phyloP scores from a whole-genome alignment of 2,329 filamentous ascomycete species.

The Sporothrix dimorphospora region DNA sequence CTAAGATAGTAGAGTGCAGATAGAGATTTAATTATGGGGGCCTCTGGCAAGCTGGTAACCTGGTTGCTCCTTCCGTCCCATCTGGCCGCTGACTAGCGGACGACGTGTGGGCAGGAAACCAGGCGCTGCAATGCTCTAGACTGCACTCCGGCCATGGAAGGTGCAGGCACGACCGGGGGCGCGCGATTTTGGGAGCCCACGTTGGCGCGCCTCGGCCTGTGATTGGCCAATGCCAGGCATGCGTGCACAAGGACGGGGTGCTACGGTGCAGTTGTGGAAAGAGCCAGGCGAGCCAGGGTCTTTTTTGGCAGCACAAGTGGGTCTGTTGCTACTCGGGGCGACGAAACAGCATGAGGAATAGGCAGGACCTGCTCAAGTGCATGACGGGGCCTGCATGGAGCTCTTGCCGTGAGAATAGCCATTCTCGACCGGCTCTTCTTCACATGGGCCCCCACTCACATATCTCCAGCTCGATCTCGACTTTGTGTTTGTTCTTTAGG shows the following conservation, averaged over 20 bases:
- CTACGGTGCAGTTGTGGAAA: neutral
- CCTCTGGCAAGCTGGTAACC: neutral
- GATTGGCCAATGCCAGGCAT: slow-evolving; percentile 27
- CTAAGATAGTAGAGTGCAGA: neutral
- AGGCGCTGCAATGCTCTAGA: slow-evolving; percentile 14
- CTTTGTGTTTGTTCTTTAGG: neutral
- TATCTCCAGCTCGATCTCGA: neutral
- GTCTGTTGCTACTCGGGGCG: neutral
- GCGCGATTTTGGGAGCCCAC: slow-evolving; percentile 28
- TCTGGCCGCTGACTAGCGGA: slow-evolving; percentile 17
- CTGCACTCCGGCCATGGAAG: neutral
- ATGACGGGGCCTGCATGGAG: neutral
- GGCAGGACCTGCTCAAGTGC: neutral
- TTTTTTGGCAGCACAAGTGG: neutral
- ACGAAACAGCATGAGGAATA: neutral
- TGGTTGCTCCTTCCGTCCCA: neutral
- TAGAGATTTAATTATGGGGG: slow-evolving; percentile 17
- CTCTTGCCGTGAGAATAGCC: slow-evolving; percentile 8
- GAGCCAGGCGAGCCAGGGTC: neutral
- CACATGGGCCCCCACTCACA: neutral
- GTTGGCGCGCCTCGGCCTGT: slow-evolving; percentile 3
- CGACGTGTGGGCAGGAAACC: neutral
- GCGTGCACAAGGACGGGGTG: neutral
- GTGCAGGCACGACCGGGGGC: slow-evolving; percentile 21
- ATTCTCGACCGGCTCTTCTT: slow-evolving; percentile 1